Base-by-base conservation (phyloP, 768 basidiomycete species). In the Russula compacta region DNA sequence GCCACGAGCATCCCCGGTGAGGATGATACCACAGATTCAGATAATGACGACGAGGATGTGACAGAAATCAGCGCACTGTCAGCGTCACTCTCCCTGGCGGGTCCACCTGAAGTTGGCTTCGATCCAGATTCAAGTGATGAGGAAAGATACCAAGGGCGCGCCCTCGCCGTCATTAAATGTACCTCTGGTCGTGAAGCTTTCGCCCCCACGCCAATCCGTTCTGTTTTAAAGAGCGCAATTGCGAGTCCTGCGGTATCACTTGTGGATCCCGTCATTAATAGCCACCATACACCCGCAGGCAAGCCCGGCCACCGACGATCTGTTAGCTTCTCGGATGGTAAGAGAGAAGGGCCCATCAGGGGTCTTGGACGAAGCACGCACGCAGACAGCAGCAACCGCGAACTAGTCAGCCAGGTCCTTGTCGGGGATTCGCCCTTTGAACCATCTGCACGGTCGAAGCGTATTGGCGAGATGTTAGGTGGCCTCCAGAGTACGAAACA, bases 301-400 rank as follows among this genome's bases (percentile, higher is more conserved):
- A 74, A 69, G 55, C 65, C 73, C 15, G 73, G 74, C 12, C 83
- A 86, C 66, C 82, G 85, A n/a, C 81, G 92, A 42, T 92, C 89
- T 46, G 95, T 99, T 59, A 95, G 92, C 72, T 99, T 99, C 75
- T 97, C 94, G 29, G 97, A 99, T 70, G 97, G 97, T 6, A 88
- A 85, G 70, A 81, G 81, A 62, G 86, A 88, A 36, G 95, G 95
- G 2, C 92, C 90, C n/a, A 97, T 97, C 49, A 76, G 77, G 56
- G 91, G 86, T 4, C 72, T 86, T 46, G 73, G 71, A 48, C 68
- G 75, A 48, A 76, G 75, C 52, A 72, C 72, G 40, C 72, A 73
- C 15, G 75, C 74, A 14, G 79, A 73, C 19, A 72, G 72, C 38
- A 71, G 73, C 35, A 74, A 66, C 42, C 67, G 67, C 5, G 61